Evolutionary conservation across 2,329 filamentous ascomycete genomes (phyloP).

Genomic region (Diaporthe citriasiana): DNA sequence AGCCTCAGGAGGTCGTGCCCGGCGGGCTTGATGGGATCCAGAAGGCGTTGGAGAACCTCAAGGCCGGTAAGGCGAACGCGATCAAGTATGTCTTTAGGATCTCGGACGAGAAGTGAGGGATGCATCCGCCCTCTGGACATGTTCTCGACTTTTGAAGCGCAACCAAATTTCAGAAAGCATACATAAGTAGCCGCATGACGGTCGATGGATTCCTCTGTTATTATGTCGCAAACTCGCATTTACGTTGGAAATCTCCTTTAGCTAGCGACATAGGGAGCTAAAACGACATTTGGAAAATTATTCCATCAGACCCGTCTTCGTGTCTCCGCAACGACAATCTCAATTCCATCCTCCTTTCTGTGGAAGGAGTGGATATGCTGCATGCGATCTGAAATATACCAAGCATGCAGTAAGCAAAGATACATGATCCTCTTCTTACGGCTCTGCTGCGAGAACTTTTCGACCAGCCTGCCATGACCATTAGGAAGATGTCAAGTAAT

Average conservation of each 20-base stretch:
- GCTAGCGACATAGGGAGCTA: too few species aligned
- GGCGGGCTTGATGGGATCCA: conserved; percentile 69
- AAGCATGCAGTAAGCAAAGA: too few species aligned
- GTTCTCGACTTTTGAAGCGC: background rate
- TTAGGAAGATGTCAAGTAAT: background rate
- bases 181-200: background rate
- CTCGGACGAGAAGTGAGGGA: conserved; percentile 48
- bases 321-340: too few species aligned
- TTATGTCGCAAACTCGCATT: background rate
- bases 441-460: background rate
- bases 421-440: too few species aligned
- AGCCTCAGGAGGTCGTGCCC: conserved; percentile 65
- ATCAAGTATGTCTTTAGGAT: conserved; percentile 73
- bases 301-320: too few species aligned
- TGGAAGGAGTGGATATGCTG: too few species aligned
- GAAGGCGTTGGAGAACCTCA: conserved; percentile 66
- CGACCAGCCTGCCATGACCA: background rate
- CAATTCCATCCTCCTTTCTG: too few species aligned
- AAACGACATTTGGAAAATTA: too few species aligned
- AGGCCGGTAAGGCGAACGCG: conserved; percentile 71
- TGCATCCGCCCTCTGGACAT: background rate
- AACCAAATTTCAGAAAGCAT: background rate
- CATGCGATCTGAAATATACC: too few species aligned
- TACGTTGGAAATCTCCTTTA: too few species aligned
- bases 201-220: background rate